Base-by-base conservation (phyloP, 371 early-diverging fungal genomes). In the Nematocida parisii region DNA sequence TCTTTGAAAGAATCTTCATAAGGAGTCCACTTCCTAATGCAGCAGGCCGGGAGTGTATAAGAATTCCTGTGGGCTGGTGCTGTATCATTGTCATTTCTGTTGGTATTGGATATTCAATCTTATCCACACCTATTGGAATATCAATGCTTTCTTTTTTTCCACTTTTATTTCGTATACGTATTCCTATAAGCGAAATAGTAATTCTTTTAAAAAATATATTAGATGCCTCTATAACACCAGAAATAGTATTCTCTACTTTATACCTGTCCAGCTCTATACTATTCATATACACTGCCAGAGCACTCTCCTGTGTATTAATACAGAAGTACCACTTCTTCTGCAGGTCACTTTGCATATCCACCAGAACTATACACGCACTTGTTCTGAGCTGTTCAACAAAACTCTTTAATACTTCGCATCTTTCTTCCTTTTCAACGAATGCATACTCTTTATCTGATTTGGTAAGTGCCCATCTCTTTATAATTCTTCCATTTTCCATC, bases 401-500 rank as follows among this genome's bases (percentile, higher is more conserved):
- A 9, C 9, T 9, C 24, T 42, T 52, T 9, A 62, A 42, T 18
- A 27, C 58, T 52, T 15, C 40, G 18, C n/a, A 40, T 22, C 70
- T 70, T 47, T 75, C 75, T 42, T 75, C 75, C 42, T 75, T 75
- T 45, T 75, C 70, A 9, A 46, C 47, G 33, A 75, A 75, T 33
- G 0, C 22, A 22, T 7, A 33, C 11, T 57, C 45, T 54, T 57
- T 20, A 20, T 70, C 70, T 13, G 75, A 54, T 71, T 56, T 44
- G 7, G 22, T 60, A 27, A 70, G 55, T 24, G 60, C 75, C 75
- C 75, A 75, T 58, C 75, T 66, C 39, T 60, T 66, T 13, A 55
- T 22, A 0, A 75, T 75, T 62, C 45, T 55, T 9, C 40, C 68
- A 33, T 71, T 58, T 20, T 44, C 11, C 15, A 75, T 50, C 27